Base-by-base conservation (phyloP, 441 rosid genomes). In the Jatropha podagrica region DNA sequence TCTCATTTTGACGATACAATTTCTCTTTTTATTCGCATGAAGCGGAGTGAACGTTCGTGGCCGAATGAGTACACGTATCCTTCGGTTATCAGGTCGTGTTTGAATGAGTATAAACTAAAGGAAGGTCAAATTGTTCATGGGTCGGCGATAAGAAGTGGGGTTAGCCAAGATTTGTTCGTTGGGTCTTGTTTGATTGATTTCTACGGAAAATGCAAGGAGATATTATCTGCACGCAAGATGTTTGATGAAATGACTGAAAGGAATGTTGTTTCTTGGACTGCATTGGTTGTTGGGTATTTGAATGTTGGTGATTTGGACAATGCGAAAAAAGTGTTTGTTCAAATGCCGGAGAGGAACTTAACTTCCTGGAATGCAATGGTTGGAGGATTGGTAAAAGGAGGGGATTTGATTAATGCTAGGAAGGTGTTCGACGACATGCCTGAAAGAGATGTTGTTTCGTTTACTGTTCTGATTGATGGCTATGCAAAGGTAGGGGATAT, bases 251-350 rank as follows among this genome's bases (percentile, higher is more conserved):
- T 89, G 92, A 27, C 79, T 54, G 82, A 74, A 5, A 87, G 86
- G 56, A 89, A 81, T 67, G 92, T 81, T 13, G 90, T 89, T 77
- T 80, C 93, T 8, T 94, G 98, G 97, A 94, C 91, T 0, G 94
- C 96, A 1, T 75, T 94, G 91, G 71, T 92, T 60, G 82, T 78
- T 27, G 92, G 92, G 26, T 85, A 83, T 78, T 63, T 82, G 27
- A 81, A 55, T 75, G 83, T 83, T 63, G 90, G 87, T 18, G 88
- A 88, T 83, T 65, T 90, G 62, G 81, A 9, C 59, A 81, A 78
- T 78, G 97, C 91, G 0, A 88, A 73, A 83, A 79, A 48, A 64
- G 4, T 85, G 73, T 89, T 92, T 82, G 77, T 78, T 64, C 51
- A 74, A 70, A 91, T 92, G 92, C 96, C 92, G 37, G 82, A 81